Evolutionary conservation across 805 yeast genomes (phyloP).

Genomic region (Metschnikowia hibisci): DNA sequence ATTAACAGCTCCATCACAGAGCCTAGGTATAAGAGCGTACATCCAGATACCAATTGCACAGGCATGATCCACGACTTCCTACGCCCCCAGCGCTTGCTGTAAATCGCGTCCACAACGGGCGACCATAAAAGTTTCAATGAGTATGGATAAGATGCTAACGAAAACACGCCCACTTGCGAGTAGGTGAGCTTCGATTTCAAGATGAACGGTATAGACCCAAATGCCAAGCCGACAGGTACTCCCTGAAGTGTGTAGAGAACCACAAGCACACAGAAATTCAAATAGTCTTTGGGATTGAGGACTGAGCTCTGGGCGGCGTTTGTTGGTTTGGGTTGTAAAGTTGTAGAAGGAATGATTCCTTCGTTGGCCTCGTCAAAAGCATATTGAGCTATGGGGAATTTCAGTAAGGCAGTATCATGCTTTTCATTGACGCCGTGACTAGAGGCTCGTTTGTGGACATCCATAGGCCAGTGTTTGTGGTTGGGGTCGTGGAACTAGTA

Average conservation of each 20-base stretch:
- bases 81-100: constrained; percentile 64
- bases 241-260: constrained; percentile 85
- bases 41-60: constrained; percentile 75
- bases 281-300: constrained; percentile 13
- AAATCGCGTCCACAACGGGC: constrained; percentile 90
- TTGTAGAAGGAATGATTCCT: constrained; percentile 32
- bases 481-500: not conserved
- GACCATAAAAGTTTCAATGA: constrained; percentile 91
- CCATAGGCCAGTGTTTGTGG: constrained; percentile 8
- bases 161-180: constrained; percentile 85
- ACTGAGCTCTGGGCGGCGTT: not conserved
- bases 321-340: constrained; percentile 3
- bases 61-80: constrained; percentile 95
- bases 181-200: constrained; percentile 78
- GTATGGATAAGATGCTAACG: constrained; percentile 92
- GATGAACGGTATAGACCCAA: constrained; percentile 90
- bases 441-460: constrained; percentile 14
- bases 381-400: constrained; percentile 13
- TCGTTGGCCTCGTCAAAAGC: constrained; percentile 33
- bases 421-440: constrained; percentile 7
- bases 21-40: constrained; percentile 66
- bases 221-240: constrained; percentile 93
- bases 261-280: constrained; percentile 59
- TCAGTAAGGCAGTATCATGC: constrained; percentile 1
- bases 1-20: constrained; percentile 44